Percentiles rank a stretch among this genome's conserved stretches.
phyloP scores from a whole-genome alignment of 202 grass and related monocot species.

The Schoenoplectus tabernaemontani region DNA sequence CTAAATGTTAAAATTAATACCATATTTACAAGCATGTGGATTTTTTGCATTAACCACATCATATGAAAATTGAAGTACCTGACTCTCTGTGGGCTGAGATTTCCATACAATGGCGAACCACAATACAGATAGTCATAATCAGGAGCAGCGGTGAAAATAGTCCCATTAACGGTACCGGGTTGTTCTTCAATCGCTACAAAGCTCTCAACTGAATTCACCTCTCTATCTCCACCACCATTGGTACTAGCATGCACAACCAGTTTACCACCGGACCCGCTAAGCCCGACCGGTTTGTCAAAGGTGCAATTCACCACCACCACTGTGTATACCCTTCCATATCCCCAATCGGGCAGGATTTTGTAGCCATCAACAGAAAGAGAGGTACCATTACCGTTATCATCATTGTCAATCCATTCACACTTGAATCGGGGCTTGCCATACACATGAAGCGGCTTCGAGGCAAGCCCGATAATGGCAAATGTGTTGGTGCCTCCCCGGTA shows the following conservation, averaged over 20 bases:
- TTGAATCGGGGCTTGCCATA: constrained; percentile 28
- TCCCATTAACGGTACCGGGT: constrained; percentile 22
- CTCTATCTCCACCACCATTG: constrained; percentile 23
- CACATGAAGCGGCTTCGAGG: constrained; percentile 33
- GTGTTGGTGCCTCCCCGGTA: constrained; percentile 25
- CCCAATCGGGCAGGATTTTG: constrained; percentile 35
- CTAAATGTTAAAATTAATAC: not conserved
- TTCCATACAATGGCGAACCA: constrained; percentile 30
- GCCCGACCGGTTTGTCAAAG: constrained; percentile 16
- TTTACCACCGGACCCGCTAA: constrained; percentile 21
- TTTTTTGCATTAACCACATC: not conserved
- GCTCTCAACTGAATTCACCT: constrained; percentile 11
- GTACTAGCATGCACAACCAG: constrained; percentile 27
- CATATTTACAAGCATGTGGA: not conserved
- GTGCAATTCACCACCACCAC: constrained; percentile 36
- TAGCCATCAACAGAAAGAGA: constrained; percentile 8
- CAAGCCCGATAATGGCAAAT: constrained; percentile 31
- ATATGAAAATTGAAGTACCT: not conserved
- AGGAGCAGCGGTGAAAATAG: constrained; percentile 18
- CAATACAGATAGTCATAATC: constrained; percentile 32
- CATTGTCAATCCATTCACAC: constrained; percentile 30
- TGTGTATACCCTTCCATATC: constrained; percentile 34
- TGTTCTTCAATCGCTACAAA: constrained; percentile 38
- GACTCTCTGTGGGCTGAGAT: constrained; percentile 34
- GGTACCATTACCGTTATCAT: not conserved